phyloP scores from a whole-genome alignment of 2,329 filamentous ascomycete genomes.

The Colletotrichum australisinense region DNA sequence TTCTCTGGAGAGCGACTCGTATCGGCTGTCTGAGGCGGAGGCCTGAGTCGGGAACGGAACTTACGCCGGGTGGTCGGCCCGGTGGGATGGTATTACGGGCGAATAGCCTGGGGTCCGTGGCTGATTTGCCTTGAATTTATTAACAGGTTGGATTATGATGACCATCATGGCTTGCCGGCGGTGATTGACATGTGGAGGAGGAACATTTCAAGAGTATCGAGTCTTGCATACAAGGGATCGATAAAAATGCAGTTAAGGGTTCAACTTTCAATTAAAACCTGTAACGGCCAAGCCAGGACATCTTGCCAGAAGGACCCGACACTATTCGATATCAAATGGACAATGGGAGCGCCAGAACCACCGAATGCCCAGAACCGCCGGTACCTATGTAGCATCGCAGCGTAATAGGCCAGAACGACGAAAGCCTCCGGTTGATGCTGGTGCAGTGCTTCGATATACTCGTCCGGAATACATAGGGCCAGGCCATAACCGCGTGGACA shows the following conservation, averaged over 20 bases:
- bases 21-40: neutral
- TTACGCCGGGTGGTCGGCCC: neutral
- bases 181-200: too few species aligned
- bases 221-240: too few species aligned
- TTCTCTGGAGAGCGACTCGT: neutral
- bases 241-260: too few species aligned
- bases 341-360: conserved; percentile 44
- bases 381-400: conserved; percentile 51
- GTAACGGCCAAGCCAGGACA: conserved; percentile 47
- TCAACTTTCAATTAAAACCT: conserved; percentile 38
- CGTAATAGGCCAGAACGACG: conserved; percentile 54
- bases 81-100: neutral
- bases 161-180: too few species aligned
- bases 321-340: conserved; percentile 46
- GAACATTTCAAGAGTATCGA: too few species aligned
- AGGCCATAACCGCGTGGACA: conserved; percentile 44
- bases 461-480: conserved; percentile 48
- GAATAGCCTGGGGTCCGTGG: neutral
- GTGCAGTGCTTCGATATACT: conserved; percentile 49
- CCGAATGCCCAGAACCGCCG: conserved; percentile 48
- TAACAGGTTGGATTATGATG: too few species aligned
- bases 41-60: neutral
- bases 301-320: conserved; percentile 48
- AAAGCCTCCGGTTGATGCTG: conserved; percentile 52
- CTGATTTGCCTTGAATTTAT: neutral